These are phyloP conservation scores for Aspergillus amoenus DNA, from an alignment of 2,329 filamentous ascomycete genomes.

Conservation along the genomic window DNA sequence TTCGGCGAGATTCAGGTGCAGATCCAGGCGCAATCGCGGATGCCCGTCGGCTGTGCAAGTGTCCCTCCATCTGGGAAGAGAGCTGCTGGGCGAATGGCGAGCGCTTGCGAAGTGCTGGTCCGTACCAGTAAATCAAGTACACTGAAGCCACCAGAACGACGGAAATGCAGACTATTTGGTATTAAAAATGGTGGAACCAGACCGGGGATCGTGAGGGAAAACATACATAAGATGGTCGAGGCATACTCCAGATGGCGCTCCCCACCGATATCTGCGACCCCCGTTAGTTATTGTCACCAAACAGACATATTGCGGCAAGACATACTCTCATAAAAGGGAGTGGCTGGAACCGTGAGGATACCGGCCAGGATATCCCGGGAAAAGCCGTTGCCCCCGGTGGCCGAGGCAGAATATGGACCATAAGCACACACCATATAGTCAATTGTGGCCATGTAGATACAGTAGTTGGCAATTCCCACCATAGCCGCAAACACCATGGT, in stretches of 20 bases:
- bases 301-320: background rate
- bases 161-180: slow-evolving; percentile 52
- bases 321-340: slow-evolving; percentile 49
- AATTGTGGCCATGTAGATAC: slow-evolving; percentile 66
- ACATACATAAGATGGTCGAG: slow-evolving; percentile 60
- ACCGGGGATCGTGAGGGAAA: background rate
- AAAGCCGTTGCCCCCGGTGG: slow-evolving; percentile 67
- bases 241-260: slow-evolving; percentile 59
- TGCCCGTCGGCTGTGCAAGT: too few species aligned
- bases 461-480: slow-evolving; percentile 64
- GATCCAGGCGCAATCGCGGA: too few species aligned
- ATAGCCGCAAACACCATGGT: slow-evolving; percentile 60
- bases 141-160: slow-evolving; percentile 62
- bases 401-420: slow-evolving; percentile 64
- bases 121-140: slow-evolving; percentile 67
- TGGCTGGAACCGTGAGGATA: slow-evolving; percentile 60
- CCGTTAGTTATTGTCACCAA: background rate
- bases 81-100: slow-evolving; percentile 67
- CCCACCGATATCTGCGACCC: slow-evolving; percentile 51
- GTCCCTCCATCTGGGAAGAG: slow-evolving; percentile 27
- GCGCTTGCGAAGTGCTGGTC: slow-evolving; percentile 57
- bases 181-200: too few species aligned
- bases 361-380: slow-evolving; percentile 66
- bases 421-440: slow-evolving; percentile 70
- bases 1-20: too few species aligned